These are phyloP conservation scores for Trichomonascaceae sp. DNA, from an alignment of 1,139 yeast genomes.

Conservation along the genomic window DNA sequence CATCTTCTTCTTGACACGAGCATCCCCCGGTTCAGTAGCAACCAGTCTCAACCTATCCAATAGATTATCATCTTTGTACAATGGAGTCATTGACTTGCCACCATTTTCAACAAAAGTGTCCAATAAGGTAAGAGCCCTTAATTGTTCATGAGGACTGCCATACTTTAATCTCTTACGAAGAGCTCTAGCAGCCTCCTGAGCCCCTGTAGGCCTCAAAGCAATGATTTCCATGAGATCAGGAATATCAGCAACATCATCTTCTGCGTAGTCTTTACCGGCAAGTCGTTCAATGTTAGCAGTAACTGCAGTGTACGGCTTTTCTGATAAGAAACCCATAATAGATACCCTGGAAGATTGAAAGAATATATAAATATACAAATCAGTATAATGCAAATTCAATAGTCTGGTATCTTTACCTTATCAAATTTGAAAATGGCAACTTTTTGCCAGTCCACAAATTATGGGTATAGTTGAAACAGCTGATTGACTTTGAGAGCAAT, in stretches of 20 bases:
- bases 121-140: conserved; percentile 60
- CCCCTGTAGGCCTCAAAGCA: conserved; percentile 41
- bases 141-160: conserved; percentile 58
- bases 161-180: conserved; percentile 82
- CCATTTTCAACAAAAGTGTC: conserved; percentile 78
- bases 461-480: not conserved
- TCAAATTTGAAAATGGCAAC: not conserved
- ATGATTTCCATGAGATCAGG: conserved; percentile 44
- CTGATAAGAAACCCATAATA: conserved; percentile 35
- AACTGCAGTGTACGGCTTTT: conserved; percentile 46
- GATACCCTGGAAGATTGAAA: not conserved
- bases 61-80: conserved; percentile 69
- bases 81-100: conserved; percentile 39
- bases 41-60: conserved; percentile 58
- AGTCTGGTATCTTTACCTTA: not conserved
- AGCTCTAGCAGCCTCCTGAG: conserved; percentile 84
- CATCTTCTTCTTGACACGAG: conserved; percentile 43
- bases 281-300: conserved; percentile 44
- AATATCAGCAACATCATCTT: conserved; percentile 36
- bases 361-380: not conserved
- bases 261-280: conserved; percentile 35
- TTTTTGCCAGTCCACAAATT: not conserved
- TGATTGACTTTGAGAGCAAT: not conserved
- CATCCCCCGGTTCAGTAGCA: conserved; percentile 41
- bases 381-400: not conserved